Percentiles rank a stretch among this genome's conserved stretches.
Conservation (phyloP, 306 rosid genomes). For the Echinosophora koreensis region DNA sequence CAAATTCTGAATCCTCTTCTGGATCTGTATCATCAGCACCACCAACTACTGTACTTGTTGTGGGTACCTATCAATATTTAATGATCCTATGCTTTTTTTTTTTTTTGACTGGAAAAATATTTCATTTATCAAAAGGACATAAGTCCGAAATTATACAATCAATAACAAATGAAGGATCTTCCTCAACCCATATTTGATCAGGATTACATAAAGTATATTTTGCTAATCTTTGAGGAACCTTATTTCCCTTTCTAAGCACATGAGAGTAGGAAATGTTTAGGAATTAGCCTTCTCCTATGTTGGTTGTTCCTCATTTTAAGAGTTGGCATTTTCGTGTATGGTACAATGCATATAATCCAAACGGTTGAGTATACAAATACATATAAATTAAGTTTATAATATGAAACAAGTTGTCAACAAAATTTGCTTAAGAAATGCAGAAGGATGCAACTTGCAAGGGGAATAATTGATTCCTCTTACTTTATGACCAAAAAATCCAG, state of each 20-base stretch:
- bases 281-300: no score
- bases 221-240: no score
- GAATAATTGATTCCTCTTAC: conserved; percentile 36
- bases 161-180: no score
- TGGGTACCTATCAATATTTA: conserved; percentile 1
- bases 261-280: no score
- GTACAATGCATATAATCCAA: conserved; percentile 30
- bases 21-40: not conserved
- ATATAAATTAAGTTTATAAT: not conserved
- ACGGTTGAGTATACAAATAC: not conserved
- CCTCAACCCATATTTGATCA: no score
- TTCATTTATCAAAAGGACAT: no score
- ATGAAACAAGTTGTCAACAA: not conserved
- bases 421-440: not conserved
- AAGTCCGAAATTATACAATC: no score
- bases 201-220: no score
- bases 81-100: no score
- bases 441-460: conserved; percentile 14
- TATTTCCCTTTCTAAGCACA: no score
- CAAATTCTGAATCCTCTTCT: not conserved
- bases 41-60: not conserved
- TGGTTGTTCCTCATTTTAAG: not conserved
- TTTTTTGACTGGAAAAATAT: no score
- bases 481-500: conserved; percentile 16
- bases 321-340: conserved; percentile 8